phyloP scores from a whole-genome alignment of 371 early-diverging fungal species.

The Gilbertella persicaria region DNA sequence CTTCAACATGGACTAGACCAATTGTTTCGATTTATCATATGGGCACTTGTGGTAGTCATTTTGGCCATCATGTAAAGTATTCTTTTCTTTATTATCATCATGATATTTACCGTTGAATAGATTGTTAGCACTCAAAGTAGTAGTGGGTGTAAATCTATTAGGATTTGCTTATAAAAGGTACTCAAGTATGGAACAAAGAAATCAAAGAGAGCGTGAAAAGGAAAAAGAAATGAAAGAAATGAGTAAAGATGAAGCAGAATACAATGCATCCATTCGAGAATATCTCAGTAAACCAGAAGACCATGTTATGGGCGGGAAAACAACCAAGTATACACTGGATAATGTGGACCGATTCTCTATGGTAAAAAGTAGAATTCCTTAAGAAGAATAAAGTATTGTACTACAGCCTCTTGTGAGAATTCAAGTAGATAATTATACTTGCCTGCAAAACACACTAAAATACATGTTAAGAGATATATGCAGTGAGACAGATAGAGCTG shows the following conservation, averaged over 20 bases:
- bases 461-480: too few relatives aligned
- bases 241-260: slow-evolving; percentile 58
- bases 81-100: background rate
- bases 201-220: slow-evolving; percentile 46
- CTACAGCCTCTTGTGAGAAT: too few relatives aligned
- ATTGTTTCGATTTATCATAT: slow-evolving; percentile 27
- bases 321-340: slow-evolving; percentile 69
- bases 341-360: slow-evolving; percentile 89
- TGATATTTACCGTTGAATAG: too few relatives aligned
- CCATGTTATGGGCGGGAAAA: slow-evolving; percentile 37
- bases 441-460: too few relatives aligned
- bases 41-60: slow-evolving; percentile 20
- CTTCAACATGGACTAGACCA: slow-evolving; percentile 39
- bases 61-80: slow-evolving; percentile 37
- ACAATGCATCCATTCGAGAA: slow-evolving; percentile 21
- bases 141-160: slow-evolving; percentile 73
- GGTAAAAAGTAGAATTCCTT: slow-evolving; percentile 89
- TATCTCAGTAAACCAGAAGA: slow-evolving; percentile 46
- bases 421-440: too few relatives aligned
- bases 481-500: too few relatives aligned
- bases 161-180: slow-evolving; percentile 70
- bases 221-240: slow-evolving; percentile 54
- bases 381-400: too few relatives aligned
- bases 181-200: slow-evolving; percentile 61
- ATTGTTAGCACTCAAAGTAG: slow-evolving; percentile 67